Base-by-base conservation (phyloP, 2,329 filamentous ascomycete genomes). In the Exophiala lecanii-corni region DNA sequence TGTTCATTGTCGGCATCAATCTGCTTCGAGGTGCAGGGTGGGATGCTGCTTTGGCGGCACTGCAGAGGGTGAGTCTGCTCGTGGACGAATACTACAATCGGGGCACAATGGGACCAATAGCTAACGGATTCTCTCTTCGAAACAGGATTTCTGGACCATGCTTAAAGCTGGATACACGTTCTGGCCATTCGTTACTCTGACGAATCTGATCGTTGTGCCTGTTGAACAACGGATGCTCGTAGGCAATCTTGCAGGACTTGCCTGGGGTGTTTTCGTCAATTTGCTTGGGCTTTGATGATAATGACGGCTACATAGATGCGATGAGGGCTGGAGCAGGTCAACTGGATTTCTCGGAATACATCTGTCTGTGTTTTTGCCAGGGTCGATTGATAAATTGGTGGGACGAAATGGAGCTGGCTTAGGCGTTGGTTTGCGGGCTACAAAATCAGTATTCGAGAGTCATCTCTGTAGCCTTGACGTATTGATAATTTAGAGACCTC, bases 1-100 rank as follows among this genome's bases (percentile, higher is more conserved):
- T 75, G 45, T 81, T 80, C 57, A 65, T 81, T 16, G 64, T 65
- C n/a, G 72, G 70, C n/a, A 76, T 81, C 59, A 72, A 69, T 10
- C 62, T 73, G n/a, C 57, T 75, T 25, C 64, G 64, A 16, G 66
- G 65, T 2, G 53, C 63, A n/a, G 51, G 57, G 10, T 56, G 53
- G 39, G 59, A 55, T 15, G 47, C 53, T 1, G 60, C 66, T 31
- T 39, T 59, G 17, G 54, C 51, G 1, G 57, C 66, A 19, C 53
- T 69, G 36, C 56, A 55, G 23, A 55, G 56, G 35, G 66, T 69
- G 53, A 45, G 56, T 47, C 17, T n/a, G n/a, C 6, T 32, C 60
- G 57, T 40, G 61, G 71, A 49, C 67, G 72, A n/a, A n/a, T n/a
- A n/a, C n/a, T n/a, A n/a, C n/a, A n/a, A n/a, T n/a, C n/a, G n/a